Base-by-base conservation (phyloP, 106 monocot species). In the Allium cepa region DNA sequence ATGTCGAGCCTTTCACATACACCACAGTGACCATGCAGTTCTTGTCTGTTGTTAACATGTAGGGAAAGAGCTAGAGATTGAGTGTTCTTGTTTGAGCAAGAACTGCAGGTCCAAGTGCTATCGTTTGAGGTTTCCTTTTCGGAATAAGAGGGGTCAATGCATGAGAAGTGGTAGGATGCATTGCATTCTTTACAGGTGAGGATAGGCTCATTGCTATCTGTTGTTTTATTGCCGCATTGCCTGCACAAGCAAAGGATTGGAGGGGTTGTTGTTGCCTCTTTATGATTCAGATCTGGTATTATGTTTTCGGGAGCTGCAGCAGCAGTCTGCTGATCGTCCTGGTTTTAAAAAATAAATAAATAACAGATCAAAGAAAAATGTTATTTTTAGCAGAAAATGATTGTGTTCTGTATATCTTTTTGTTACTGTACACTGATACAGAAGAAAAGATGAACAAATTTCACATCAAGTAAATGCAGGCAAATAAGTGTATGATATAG, bases 161-260 rank as follows among this genome's bases (percentile, higher is more conserved):
- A 95, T 17, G 80, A 76, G 16, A 91, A 65, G 61, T 88, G 95
- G 78, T 83, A 95, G 57, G 78, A 62, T 46, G 83, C 70, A 56
- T 88, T 85, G 68, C 94, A 95, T 46, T 79, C 77, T 73, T 83
- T 81, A 78, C 94, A 95, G 50, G 86, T 82, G 60, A 91, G 85
- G 70, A 79, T 77, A 10, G 62, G 49, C n/a, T 75, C 74, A 10
- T 70, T 76, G 56, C 77, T 48, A 36, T 36, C 36, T 36, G 36
- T 36, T 22, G 75, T 72, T 55, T 85, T 74, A 18, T 8, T 67
- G 62, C 88, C 83, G 69, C 91, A 94, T 49, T 73, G 74, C 69
- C 84, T 84, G 80, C 86, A 92, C 47, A 56, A 60, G 57, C 71
- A 77, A 62, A 77, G 12, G 75, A 81, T 48, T 78, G 67, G 46